These are phyloP conservation scores for Epichloe elymi DNA, from an alignment of 2,329 filamentous ascomycete species.

Conservation along the genomic window DNA sequence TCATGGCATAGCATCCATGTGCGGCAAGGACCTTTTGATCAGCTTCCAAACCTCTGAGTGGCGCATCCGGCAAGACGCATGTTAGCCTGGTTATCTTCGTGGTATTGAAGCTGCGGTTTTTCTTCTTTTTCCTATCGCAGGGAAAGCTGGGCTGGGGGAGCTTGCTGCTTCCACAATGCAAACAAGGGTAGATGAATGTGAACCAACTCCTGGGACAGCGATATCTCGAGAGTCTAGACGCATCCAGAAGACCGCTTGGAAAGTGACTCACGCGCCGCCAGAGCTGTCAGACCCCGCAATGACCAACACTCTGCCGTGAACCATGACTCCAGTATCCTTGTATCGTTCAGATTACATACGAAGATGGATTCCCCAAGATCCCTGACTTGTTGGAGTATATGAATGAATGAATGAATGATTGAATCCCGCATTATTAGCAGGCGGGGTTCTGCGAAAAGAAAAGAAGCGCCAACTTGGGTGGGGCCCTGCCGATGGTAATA, in stretches of 20 bases:
- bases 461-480: neutral
- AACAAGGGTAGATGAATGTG: neutral
- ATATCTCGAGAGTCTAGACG: too few relatives aligned
- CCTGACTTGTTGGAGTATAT: neutral
- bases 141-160: neutral
- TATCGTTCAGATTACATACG: neutral
- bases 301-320: slow-evolving; percentile 49
- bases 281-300: slow-evolving; percentile 87
- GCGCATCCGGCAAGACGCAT: neutral
- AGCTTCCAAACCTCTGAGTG: slow-evolving; percentile 70
- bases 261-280: slow-evolving; percentile 58
- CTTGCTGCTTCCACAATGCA: neutral
- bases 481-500: neutral
- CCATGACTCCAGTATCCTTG: slow-evolving; percentile 17
- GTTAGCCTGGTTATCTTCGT: neutral
- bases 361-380: neutral
- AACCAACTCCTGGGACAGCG: too few relatives aligned
- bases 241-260: too few relatives aligned
- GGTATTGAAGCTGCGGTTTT: too few relatives aligned
- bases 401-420: neutral
- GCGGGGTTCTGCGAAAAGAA: neutral
- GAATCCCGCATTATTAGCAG: neutral
- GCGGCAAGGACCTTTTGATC: slow-evolving; percentile 90
- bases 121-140: neutral
- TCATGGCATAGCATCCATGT: slow-evolving; percentile 92